A percentile compares a stretch with the other conserved stretches of the same genome.
phyloP scores from a whole-genome alignment of 2,329 filamentous ascomycete genomes.

The Alternaria rosae region DNA sequence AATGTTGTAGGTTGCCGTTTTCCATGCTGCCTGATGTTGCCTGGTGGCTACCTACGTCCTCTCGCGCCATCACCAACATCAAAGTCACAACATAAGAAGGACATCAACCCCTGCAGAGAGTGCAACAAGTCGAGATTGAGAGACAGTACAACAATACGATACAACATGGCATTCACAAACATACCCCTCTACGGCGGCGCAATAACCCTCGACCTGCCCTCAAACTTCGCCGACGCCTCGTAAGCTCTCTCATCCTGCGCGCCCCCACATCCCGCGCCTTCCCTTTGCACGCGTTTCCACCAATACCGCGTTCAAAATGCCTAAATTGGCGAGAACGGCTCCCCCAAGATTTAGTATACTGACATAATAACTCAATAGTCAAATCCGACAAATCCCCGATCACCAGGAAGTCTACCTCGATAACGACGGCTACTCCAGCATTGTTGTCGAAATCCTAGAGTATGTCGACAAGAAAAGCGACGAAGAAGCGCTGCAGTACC shows the following conservation, averaged over 20 bases:
- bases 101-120: neutral
- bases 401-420: constrained; percentile 95
- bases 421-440: constrained; percentile 79
- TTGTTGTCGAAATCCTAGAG: constrained; percentile 91
- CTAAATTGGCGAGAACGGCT: too few relatives aligned
- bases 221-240: constrained; percentile 76
- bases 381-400: constrained; percentile 77
- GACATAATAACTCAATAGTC: constrained; percentile 54
- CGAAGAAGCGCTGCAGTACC: constrained; percentile 67
- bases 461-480: constrained; percentile 74
- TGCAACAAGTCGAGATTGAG: constrained; percentile 24
- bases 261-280: constrained; percentile 13
- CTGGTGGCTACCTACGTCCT: constrained; percentile 42
- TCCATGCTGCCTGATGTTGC: constrained; percentile 44
- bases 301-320: neutral
- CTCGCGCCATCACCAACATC: constrained; percentile 19
- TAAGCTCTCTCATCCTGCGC: constrained; percentile 48
- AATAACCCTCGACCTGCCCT: constrained; percentile 71
- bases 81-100: constrained; percentile 34
- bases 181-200: constrained; percentile 76
- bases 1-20: constrained; percentile 28
- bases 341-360: neutral
- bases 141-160: constrained; percentile 9
- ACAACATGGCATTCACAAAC: constrained; percentile 59
- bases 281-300: constrained; percentile 17